phyloP scores from a whole-genome alignment of 2,329 filamentous ascomycete species.

The Calcarisporium arbuscula region DNA sequence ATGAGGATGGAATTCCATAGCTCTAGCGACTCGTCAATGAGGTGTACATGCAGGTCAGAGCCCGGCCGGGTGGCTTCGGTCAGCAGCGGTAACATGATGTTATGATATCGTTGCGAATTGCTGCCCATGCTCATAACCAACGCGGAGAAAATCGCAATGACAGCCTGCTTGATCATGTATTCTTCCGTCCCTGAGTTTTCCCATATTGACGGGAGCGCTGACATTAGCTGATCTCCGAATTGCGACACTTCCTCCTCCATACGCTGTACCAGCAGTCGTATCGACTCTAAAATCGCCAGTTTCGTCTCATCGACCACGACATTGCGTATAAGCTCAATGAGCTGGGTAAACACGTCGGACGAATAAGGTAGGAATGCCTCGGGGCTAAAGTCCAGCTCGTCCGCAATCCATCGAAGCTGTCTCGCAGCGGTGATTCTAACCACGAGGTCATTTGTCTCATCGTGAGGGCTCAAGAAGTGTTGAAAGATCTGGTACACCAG shows the following conservation, averaged over 20 bases:
- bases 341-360: slow-evolving; percentile 60
- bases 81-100: slow-evolving; percentile 75
- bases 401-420: slow-evolving; percentile 71
- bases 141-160: slow-evolving; percentile 77
- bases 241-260: slow-evolving; percentile 66
- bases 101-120: slow-evolving; percentile 71
- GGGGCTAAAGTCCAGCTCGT: slow-evolving; percentile 76
- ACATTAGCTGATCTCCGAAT: slow-evolving; percentile 75
- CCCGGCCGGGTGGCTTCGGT: slow-evolving; percentile 69
- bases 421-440: slow-evolving; percentile 87
- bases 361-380: slow-evolving; percentile 73
- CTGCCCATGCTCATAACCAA: slow-evolving; percentile 81
- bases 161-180: slow-evolving; percentile 88
- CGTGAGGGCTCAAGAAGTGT: slow-evolving; percentile 72
- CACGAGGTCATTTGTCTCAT: slow-evolving; percentile 80
- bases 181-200: slow-evolving; percentile 72
- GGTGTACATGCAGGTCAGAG: slow-evolving; percentile 70
- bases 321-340: slow-evolving; percentile 73
- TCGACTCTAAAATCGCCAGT: slow-evolving; percentile 81
- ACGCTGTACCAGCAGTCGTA: slow-evolving; percentile 71
- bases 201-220: slow-evolving; percentile 77
- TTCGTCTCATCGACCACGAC: slow-evolving; percentile 83
- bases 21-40: slow-evolving; percentile 87
- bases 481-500: slow-evolving; percentile 85
- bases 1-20: slow-evolving; percentile 74